Evolutionary conservation across 257 asterid species (phyloP).

Genomic region (Cordia subcordata): DNA sequence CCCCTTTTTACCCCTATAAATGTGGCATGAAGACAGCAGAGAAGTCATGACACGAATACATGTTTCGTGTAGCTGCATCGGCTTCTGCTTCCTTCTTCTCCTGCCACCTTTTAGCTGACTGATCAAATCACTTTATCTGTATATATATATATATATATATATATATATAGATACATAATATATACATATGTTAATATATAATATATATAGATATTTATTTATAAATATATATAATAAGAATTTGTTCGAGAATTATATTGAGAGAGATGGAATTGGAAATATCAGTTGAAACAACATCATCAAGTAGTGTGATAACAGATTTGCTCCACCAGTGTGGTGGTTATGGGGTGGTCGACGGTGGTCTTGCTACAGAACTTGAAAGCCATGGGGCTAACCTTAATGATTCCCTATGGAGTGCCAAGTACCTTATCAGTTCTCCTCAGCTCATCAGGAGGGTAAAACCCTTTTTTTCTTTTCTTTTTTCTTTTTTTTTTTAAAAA

Average conservation of each 20-base stretch:
- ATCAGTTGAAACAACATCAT: neutral
- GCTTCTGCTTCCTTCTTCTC: conserved; percentile 1
- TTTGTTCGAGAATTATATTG: neutral
- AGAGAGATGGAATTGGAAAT: conserved; percentile 26
- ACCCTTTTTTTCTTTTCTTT: neutral
- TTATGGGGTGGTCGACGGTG: conserved; percentile 68
- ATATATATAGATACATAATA: no score
- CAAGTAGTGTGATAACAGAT: conserved; percentile 23
- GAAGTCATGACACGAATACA: neutral
- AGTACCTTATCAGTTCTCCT: conserved; percentile 69
- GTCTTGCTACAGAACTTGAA: conserved; percentile 83
- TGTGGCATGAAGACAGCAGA: conserved; percentile 4
- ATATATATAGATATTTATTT: no score
- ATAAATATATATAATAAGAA: neutral
- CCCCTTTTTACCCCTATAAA: neutral
- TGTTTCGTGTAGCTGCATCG: neutral
- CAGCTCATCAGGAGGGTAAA: conserved; percentile 68
- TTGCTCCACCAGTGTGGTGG: conserved; percentile 74
- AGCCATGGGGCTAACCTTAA: conserved; percentile 66
- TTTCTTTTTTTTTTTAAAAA: no score
- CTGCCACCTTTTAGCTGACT: no score
- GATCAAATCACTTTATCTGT: no score
- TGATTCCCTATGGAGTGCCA: conserved; percentile 87
- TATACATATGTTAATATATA: neutral
- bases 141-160: no score